A percentile compares a stretch with the other conserved stretches of the same genome.
phyloP scores from a whole-genome alignment of 305 asterid genomes.

The Salvia sclarea region DNA sequence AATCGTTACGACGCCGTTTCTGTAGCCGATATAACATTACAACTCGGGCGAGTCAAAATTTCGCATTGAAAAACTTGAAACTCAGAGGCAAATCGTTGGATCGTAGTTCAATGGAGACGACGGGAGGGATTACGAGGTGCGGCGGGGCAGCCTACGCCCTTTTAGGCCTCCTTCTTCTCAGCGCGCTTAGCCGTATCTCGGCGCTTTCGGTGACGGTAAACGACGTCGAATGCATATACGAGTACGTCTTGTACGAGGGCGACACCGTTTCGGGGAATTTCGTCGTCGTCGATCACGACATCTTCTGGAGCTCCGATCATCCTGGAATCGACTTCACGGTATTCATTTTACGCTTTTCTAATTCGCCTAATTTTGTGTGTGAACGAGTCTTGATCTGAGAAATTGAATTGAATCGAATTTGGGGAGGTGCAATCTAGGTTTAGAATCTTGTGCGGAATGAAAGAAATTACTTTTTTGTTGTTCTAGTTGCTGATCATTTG shows the following conservation, averaged over 20 bases:
- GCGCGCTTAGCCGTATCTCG: conserved; percentile 43
- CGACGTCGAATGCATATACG: conserved; percentile 82
- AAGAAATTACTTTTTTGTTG: not conserved
- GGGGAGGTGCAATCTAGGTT: conserved; percentile 29
- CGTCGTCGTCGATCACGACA: conserved; percentile 92
- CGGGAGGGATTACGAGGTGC: conserved; percentile 39
- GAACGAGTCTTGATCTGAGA: conserved; percentile 31
- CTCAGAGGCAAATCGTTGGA: conserved; percentile 29
- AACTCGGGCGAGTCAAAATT: conserved; percentile 15
- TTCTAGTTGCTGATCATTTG: not conserved
- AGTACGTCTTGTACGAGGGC: conserved; percentile 85
- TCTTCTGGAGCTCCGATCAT: conserved; percentile 91
- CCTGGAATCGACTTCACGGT: conserved; percentile 87
- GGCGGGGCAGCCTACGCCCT: conserved; percentile 41
- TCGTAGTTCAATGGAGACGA: conserved; percentile 41
- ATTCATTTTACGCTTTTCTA: not conserved
- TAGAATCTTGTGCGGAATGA: not conserved
- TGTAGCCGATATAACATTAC: not conserved
- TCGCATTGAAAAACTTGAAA: conserved; percentile 18
- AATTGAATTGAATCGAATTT: conserved; percentile 34
- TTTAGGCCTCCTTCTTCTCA: conserved; percentile 42
- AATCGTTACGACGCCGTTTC: conserved; percentile 28
- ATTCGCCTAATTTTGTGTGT: not conserved
- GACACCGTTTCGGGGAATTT: conserved; percentile 87
- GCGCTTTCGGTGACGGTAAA: conserved; percentile 77